Percentiles rank a stretch among this genome's conserved stretches.
These are phyloP conservation scores for Rhazya stricta DNA, from an alignment of 257 asterid species.

Conservation along the genomic window DNA sequence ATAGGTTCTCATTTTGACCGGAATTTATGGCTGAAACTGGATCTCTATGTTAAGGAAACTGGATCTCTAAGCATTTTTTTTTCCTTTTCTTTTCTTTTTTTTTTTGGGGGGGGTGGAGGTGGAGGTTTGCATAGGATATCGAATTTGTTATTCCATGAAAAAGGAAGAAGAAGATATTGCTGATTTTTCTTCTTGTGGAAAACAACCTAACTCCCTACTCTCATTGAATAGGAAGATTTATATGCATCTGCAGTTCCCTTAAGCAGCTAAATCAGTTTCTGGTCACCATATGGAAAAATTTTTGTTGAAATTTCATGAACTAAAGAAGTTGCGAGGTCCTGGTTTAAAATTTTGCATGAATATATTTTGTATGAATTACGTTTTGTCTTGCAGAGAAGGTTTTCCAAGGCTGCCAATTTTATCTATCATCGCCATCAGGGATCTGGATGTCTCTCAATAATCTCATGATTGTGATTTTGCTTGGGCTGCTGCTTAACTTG, in stretches of 20 bases:
- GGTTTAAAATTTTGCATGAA: not conserved
- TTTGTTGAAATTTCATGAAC: not conserved
- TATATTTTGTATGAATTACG: not conserved
- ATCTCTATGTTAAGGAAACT: not conserved
- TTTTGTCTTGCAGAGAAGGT: not conserved
- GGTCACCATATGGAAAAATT: not conserved
- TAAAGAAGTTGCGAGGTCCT: too few relatives aligned
- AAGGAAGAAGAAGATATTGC: not conserved
- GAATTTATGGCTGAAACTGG: not conserved
- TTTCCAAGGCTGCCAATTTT: conserved; percentile 2
- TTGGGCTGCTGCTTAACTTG: conserved; percentile 11
- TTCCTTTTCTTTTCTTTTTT: not conserved
- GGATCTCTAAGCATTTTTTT: too few relatives aligned
- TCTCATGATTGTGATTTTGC: conserved; percentile 2
- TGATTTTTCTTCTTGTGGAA: not conserved
- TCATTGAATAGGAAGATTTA: not conserved
- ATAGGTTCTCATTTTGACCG: not conserved
- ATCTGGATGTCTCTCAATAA: not conserved
- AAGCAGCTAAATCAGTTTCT: not conserved
- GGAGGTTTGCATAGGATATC: not conserved
- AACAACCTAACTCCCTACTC: not conserved
- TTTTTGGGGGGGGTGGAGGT: too few relatives aligned
- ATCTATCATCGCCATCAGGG: not conserved
- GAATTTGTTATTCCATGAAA: not conserved
- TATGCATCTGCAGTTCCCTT: not conserved